phyloP scores from a whole-genome alignment of 139 green algal genomes.

The Diplosphaera chodatii region DNA sequence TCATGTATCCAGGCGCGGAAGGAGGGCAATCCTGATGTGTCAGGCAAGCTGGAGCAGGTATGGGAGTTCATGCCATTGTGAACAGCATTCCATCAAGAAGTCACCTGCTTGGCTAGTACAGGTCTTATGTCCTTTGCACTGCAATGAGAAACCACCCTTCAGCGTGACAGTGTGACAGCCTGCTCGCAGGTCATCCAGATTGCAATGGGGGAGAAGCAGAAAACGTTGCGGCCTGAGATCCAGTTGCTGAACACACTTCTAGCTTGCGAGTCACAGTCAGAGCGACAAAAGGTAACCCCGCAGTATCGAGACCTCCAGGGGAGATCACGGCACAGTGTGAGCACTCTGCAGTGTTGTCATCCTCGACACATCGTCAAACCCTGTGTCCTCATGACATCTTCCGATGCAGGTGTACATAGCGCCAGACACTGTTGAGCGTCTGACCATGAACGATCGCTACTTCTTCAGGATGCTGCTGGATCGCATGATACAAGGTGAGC shows the following conservation, averaged over 20 bases:
- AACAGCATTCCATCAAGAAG: too few relatives aligned
- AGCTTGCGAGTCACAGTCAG: neutral
- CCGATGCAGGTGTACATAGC: neutral
- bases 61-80: too few relatives aligned
- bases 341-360: too few relatives aligned
- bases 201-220: conserved; percentile 51
- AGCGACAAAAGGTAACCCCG: neutral
- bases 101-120: too few relatives aligned
- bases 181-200: conserved; percentile 19
- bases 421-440: neutral
- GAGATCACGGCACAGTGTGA: too few relatives aligned
- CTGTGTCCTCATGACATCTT: too few relatives aligned
- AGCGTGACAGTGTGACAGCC: too few relatives aligned
- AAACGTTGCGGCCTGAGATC: conserved; percentile 58
- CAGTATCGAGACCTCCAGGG: too few relatives aligned
- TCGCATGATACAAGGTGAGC: neutral
- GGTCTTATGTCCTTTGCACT: too few relatives aligned
- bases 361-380: too few relatives aligned
- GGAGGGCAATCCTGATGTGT: conserved; percentile 41
- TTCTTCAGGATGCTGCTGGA: neutral
- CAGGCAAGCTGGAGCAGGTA: conserved; percentile 28
- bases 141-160: too few relatives aligned
- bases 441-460: neutral
- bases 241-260: conserved; percentile 36
- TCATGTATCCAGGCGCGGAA: conserved; percentile 32